A percentile compares a stretch with the other conserved stretches of the same genome.
These are phyloP conservation scores for Corinectria fuckeliana DNA, from an alignment of 2,329 filamentous ascomycete genomes.

Conservation along the genomic window DNA sequence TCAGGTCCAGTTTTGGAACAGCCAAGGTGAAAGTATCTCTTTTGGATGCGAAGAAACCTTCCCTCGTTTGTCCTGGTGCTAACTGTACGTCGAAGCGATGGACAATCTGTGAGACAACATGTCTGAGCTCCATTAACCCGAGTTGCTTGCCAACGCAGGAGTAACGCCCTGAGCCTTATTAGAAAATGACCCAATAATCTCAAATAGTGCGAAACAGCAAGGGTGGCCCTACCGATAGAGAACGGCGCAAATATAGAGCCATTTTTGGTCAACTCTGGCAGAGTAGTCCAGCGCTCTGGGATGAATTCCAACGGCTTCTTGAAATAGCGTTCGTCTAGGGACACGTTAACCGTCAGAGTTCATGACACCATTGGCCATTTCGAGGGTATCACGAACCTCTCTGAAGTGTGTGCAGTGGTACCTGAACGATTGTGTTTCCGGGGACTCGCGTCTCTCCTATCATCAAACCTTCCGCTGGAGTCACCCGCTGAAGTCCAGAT, in stretches of 20 bases:
- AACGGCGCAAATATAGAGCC: constrained; percentile 37
- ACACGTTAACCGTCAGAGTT: not conserved
- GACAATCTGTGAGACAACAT: not conserved
- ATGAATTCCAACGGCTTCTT: constrained; percentile 33
- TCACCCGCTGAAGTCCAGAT: constrained; percentile 41
- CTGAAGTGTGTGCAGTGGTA: constrained; percentile 23
- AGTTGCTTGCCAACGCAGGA: constrained; percentile 46
- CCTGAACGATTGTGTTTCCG: constrained; percentile 43
- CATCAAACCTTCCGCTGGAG: constrained; percentile 44
- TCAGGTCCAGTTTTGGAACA: not conserved
- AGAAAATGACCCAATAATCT: no score
- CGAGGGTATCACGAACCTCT: not conserved
- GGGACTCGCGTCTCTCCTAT: constrained; percentile 45
- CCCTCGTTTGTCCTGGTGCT: not conserved
- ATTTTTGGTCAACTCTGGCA: constrained; percentile 36
- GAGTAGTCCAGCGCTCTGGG: constrained; percentile 45
- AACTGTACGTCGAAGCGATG: not conserved
- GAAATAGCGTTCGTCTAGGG: constrained; percentile 23
- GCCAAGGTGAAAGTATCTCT: not conserved
- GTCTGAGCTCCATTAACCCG: constrained; percentile 41
- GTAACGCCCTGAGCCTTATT: constrained; percentile 34
- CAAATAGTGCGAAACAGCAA: not conserved
- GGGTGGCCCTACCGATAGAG: constrained; percentile 27
- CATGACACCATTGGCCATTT: not conserved
- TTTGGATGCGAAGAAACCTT: not conserved